Evolutionary conservation across 495 filamentous ascomycete species (phyloP).

Genomic region (Letharia lupina): DNA sequence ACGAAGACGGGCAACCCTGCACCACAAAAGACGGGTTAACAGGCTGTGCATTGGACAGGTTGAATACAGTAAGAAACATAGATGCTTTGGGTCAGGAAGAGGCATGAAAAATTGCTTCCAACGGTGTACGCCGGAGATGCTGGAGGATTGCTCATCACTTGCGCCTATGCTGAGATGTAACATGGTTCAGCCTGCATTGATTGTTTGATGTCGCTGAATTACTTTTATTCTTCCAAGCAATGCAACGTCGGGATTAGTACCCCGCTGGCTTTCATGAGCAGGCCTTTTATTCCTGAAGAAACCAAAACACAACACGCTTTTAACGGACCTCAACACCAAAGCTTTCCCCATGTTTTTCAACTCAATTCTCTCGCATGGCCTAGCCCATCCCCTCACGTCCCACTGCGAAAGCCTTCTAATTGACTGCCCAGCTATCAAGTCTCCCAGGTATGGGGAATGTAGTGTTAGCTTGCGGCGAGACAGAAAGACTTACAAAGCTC

Average conservation of each 20-base stretch:
- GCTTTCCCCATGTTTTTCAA: too few relatives aligned
- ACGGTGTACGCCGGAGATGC: background rate
- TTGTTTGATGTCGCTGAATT: background rate
- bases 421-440: background rate
- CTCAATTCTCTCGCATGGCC: background rate
- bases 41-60: background rate
- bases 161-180: background rate
- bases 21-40: background rate
- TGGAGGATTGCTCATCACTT: background rate
- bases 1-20: background rate
- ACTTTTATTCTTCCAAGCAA: background rate
- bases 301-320: background rate
- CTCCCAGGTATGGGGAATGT: background rate
- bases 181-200: background rate
- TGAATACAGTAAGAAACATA: background rate
- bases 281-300: background rate
- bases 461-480: background rate
- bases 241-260: too few relatives aligned
- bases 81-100: background rate
- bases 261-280: too few relatives aligned
- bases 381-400: background rate
- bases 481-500: background rate
- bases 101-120: too few relatives aligned
- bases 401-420: background rate
- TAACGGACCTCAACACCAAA: background rate